phyloP scores from a whole-genome alignment of 208 protist species.

The Porcisia deanei region DNA sequence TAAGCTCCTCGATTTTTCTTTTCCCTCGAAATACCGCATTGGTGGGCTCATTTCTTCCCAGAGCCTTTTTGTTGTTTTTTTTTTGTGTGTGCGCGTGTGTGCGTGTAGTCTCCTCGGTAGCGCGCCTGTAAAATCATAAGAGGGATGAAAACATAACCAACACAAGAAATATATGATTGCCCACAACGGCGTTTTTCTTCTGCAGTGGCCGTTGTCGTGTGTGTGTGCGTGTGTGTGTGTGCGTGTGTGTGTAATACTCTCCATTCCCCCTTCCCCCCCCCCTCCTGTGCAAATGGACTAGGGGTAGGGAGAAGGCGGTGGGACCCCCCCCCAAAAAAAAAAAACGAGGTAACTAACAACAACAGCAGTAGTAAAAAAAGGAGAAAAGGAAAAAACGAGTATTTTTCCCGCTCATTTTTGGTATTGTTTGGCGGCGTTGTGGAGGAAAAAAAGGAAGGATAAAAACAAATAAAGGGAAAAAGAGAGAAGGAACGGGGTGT shows the following conservation, averaged over 20 bases:
- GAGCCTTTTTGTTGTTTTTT: not conserved
- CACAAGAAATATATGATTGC: too few relatives aligned
- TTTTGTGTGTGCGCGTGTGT: not conserved
- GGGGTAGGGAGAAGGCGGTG: too few relatives aligned
- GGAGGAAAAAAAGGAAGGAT: not conserved
- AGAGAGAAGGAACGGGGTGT: conserved; percentile 1
- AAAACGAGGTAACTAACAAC: not conserved
- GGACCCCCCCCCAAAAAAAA: not conserved
- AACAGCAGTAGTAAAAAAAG: not conserved
- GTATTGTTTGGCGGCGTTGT: not conserved
- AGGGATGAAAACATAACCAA: too few relatives aligned
- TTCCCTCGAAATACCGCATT: not conserved
- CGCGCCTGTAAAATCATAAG: too few relatives aligned
- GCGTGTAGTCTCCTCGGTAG: too few relatives aligned
- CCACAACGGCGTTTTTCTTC: too few relatives aligned
- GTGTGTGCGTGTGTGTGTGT: not conserved
- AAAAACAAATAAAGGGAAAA: not conserved
- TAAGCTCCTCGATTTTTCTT: not conserved
- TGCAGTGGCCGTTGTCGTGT: not conserved
- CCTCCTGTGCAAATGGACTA: too few relatives aligned
- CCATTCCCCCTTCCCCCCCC: not conserved
- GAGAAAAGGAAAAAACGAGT: not conserved
- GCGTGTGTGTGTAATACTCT: not conserved
- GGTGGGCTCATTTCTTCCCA: not conserved
- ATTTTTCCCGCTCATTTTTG: not conserved